phyloP scores from a whole-genome alignment of 2,329 filamentous ascomycete genomes.

The Pseudogymnoascus sp. region DNA sequence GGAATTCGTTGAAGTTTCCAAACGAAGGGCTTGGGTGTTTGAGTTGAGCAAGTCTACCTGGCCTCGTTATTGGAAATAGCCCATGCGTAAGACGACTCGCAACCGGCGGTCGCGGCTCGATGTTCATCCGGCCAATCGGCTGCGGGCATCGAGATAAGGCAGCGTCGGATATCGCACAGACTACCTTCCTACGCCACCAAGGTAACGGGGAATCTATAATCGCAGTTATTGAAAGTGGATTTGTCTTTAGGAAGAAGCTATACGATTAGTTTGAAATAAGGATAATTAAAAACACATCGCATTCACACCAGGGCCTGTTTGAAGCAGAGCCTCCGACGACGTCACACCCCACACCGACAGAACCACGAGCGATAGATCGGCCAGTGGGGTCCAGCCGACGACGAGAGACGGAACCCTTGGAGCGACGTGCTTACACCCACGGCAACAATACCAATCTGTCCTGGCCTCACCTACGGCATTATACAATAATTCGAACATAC shows the following conservation, averaged over 20 bases:
- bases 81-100: neutral
- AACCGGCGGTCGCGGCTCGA: neutral
- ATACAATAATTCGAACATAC: neutral
- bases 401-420: neutral
- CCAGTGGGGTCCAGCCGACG: neutral
- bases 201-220: neutral
- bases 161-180: neutral
- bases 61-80: neutral
- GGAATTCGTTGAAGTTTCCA: neutral
- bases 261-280: neutral
- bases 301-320: neutral
- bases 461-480: neutral
- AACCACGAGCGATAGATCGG: neutral
- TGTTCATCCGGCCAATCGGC: neutral
- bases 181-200: neutral
- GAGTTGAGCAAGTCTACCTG: neutral
- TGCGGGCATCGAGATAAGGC: neutral
- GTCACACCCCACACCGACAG: neutral
- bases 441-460: neutral
- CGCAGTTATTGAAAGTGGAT: neutral
- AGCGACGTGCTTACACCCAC: neutral
- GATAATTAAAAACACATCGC: neutral
- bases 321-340: neutral
- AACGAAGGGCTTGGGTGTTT: neutral
- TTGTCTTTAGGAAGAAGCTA: neutral